A percentile compares a stretch with the other conserved stretches of the same genome.
These are phyloP conservation scores for Scleroderma citrinum DNA, from an alignment of 768 basidiomycete species.

Conservation along the genomic window DNA sequence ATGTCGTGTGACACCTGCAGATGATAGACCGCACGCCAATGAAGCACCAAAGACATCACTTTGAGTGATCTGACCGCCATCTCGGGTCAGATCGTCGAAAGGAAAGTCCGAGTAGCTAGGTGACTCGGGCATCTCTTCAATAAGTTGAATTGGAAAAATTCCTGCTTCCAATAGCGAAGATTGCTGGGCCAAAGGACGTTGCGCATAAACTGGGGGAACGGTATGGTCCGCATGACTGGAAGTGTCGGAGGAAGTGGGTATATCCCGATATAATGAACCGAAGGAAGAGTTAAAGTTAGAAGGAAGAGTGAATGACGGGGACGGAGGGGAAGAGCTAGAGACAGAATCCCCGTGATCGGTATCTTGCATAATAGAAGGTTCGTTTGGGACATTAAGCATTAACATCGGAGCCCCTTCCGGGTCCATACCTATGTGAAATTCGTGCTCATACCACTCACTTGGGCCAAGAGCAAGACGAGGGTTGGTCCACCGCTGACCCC, in stretches of 20 bases:
- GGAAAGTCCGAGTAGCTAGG: not conserved
- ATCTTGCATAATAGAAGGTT: conserved; percentile 9
- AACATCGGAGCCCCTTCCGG: conserved; percentile 13
- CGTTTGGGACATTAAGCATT: conserved; percentile 21
- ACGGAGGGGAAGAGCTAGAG: conserved; percentile 4
- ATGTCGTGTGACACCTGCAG: not conserved
- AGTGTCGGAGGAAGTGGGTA: too few species aligned
- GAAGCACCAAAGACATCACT: not conserved
- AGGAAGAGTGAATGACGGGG: too few species aligned
- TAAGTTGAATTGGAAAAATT: too few species aligned
- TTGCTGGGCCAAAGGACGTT: too few species aligned
- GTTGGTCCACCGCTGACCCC: conserved; percentile 27
- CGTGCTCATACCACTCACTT: conserved; percentile 19
- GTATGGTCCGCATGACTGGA: too few species aligned
- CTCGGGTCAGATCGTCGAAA: not conserved
- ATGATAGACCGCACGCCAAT: not conserved
- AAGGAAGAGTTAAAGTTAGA: too few species aligned
- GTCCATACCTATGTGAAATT: conserved; percentile 16
- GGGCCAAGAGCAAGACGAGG: conserved; percentile 20
- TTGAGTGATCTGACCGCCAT: not conserved
- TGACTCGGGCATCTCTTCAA: not conserved
- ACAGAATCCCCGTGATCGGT: conserved; percentile 12
- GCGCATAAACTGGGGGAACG: too few species aligned
- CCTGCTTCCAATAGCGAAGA: too few species aligned
- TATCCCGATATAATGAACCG: too few species aligned